Percentiles rank a stretch among this genome's conserved stretches.
Evolutionary conservation across 352 stramenopile genomes (phyloP).

Genomic region (Phytophthora multivora): DNA sequence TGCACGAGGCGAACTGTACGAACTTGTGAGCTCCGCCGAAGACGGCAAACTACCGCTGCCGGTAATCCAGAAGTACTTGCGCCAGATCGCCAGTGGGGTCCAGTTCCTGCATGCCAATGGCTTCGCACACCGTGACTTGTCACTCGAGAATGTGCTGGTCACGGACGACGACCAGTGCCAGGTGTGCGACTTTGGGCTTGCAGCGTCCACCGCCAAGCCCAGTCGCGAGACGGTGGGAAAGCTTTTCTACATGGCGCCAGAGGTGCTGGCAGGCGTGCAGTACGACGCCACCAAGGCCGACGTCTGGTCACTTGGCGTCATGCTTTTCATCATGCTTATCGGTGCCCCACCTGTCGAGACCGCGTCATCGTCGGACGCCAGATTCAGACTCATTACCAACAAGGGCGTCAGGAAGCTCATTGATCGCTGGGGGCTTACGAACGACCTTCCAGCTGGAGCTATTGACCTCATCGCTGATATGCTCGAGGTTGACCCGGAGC

Average conservation of each 20-base stretch:
- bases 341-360: slow-evolving; percentile 69
- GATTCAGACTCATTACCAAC: slow-evolving; percentile 64
- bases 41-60: slow-evolving; percentile 54
- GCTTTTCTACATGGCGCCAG: slow-evolving; percentile 87
- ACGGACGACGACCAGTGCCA: slow-evolving; percentile 72
- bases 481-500: slow-evolving; percentile 61
- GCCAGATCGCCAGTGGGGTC: slow-evolving; percentile 71
- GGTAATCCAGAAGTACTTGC: slow-evolving; percentile 58
- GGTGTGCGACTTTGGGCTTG: slow-evolving; percentile 84
- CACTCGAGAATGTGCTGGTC: slow-evolving; percentile 86
- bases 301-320: slow-evolving; percentile 86
- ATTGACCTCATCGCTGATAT: slow-evolving; percentile 72
- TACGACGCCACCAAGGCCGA: slow-evolving; percentile 84
- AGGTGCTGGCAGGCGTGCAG: slow-evolving; percentile 63
- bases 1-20: slow-evolving; percentile 75
- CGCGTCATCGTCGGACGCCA: slow-evolving; percentile 56
- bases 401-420: slow-evolving; percentile 68
- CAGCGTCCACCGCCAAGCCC: slow-evolving; percentile 46
- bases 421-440: slow-evolving; percentile 69
- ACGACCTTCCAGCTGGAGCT: slow-evolving; percentile 49
- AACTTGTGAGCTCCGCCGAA: slow-evolving; percentile 62
- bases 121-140: slow-evolving; percentile 84
- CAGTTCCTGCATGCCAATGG: slow-evolving; percentile 78
- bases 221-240: slow-evolving; percentile 76
- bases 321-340: slow-evolving; percentile 87